Base-by-base conservation (phyloP, 352 stramenopile species). In the Pythium inflatum region DNA sequence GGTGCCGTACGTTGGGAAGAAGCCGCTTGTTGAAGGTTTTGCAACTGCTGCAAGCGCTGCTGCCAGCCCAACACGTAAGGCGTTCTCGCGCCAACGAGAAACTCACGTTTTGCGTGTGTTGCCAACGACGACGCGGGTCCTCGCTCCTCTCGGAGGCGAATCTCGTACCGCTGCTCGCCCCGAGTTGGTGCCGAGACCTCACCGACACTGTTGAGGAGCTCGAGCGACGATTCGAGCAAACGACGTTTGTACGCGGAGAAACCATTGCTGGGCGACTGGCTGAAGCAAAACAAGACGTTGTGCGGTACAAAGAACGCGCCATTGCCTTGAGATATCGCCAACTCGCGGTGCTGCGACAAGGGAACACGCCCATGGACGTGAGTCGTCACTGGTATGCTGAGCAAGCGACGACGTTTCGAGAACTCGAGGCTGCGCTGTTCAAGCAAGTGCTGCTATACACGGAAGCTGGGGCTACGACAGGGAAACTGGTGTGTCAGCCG, bases 21-120 rank as follows among this genome's bases (percentile, higher is more conserved):
- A 36, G 38, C 2, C 5, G 4, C 6, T 34, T 16, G 18, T 0
- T 25, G 38, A 13, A 4, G 33, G 36, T 46, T 40, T 27, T 62
- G 55, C 22, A 40, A 62, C 38, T 62, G 55, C 25, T 62, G 55
- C 55, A 62, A 53, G 22, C 55, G 55, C 27, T 50, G 31, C 25
- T 62, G 25, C 55, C 55, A 16, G 5, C 9, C 3, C 1, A 50
- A 3, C 36, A 62, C 18, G 40, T 51, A 6, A 5, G 25, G 9
- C 16, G 4, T 38, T 1, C 13, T 5, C 14, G 27, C 13, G 22
- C 18, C 24, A 27, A 36, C 7, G 16, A 6, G 1, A 53, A 0
- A 14, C 36, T 51, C 22, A 40, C 38, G 25, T 28, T 40, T 14
- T 38, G 33, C 14, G 8, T 22, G 5, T n/a, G 7, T 36, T 50